Conservation (phyloP, 306 rosid genomes). For the Pyrus betulifolia region DNA sequence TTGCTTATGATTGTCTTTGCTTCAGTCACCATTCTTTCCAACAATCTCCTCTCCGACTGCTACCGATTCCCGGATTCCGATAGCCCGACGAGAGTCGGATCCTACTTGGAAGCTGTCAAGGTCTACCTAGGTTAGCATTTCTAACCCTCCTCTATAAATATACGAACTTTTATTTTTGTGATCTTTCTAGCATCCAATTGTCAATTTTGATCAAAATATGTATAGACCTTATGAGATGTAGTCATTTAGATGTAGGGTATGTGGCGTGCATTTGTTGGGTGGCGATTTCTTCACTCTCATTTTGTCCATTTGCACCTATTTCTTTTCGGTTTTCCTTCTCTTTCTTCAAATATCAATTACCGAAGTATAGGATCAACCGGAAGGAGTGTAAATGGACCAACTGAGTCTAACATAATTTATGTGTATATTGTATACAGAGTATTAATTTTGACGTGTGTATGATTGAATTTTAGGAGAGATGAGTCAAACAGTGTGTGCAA, state of each 20-base stretch:
- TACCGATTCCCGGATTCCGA: constrained; percentile 42
- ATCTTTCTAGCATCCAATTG: not conserved
- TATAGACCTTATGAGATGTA: not conserved
- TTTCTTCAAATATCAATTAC: not conserved
- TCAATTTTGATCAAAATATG: not conserved
- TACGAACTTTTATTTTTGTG: not conserved
- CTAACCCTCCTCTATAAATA: no score
- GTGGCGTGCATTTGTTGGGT: not conserved
- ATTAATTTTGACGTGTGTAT: not conserved
- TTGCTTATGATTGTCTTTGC: constrained; percentile 40
- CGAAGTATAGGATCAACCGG: not conserved
- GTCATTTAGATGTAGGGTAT: not conserved
- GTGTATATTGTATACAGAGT: not conserved
- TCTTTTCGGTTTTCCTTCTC: not conserved
- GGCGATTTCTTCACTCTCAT: no score
- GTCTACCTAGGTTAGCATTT: constrained; percentile 22
- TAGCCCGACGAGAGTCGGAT: constrained; percentile 25
- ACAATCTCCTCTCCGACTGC: constrained; percentile 42
- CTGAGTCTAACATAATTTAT: not conserved
- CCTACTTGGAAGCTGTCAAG: constrained; percentile 44
- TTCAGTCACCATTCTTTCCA: constrained; percentile 30
- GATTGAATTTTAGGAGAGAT: constrained; percentile 16
- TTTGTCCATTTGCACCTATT: no score
- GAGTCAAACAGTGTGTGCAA: constrained; percentile 7
- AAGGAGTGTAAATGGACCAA: not conserved